Evolutionary conservation across 805 yeast genomes (phyloP).

Genomic region (Jamesozyma hellenica): DNA sequence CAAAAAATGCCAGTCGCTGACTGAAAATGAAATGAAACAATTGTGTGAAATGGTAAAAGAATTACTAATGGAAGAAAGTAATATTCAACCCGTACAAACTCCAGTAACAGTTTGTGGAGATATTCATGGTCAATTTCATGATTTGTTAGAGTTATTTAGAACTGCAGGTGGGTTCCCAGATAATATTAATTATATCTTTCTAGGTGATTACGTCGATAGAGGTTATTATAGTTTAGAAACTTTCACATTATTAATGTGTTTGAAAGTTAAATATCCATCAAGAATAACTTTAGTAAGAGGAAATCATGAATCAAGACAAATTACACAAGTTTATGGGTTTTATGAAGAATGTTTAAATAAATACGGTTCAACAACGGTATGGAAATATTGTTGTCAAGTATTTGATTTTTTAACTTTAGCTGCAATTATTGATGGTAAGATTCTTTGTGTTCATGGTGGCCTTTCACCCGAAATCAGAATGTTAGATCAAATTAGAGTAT

Average conservation of each 20-base stretch:
- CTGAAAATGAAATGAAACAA: constrained; percentile 92
- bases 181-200: constrained; percentile 68
- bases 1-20: constrained; percentile 76
- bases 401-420: constrained; percentile 90
- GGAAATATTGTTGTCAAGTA: constrained; percentile 95
- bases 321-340: constrained; percentile 97
- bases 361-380: constrained; percentile 88
- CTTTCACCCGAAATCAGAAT: constrained; percentile 93
- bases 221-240: constrained; percentile 96
- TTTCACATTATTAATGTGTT: constrained; percentile 84
- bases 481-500: constrained; percentile 91
- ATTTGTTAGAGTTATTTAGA: constrained; percentile 77
- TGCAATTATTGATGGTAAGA: constrained; percentile 90
- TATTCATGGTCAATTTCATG: constrained; percentile 97
- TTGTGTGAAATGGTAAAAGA: constrained; percentile 93
- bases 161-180: constrained; percentile 89
- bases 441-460: constrained; percentile 95
- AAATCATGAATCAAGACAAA: constrained; percentile 94
- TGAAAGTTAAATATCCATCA: constrained; percentile 79
- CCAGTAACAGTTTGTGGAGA: constrained; percentile 97
- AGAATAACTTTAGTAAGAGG: constrained; percentile 88
- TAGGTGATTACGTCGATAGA: constrained; percentile 95
- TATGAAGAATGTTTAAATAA: constrained; percentile 91
- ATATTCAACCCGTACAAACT: constrained; percentile 84
- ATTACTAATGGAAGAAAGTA: constrained; percentile 88